phyloP scores from a whole-genome alignment of 345 rosid species.

The Sisymbrium altissimum region DNA sequence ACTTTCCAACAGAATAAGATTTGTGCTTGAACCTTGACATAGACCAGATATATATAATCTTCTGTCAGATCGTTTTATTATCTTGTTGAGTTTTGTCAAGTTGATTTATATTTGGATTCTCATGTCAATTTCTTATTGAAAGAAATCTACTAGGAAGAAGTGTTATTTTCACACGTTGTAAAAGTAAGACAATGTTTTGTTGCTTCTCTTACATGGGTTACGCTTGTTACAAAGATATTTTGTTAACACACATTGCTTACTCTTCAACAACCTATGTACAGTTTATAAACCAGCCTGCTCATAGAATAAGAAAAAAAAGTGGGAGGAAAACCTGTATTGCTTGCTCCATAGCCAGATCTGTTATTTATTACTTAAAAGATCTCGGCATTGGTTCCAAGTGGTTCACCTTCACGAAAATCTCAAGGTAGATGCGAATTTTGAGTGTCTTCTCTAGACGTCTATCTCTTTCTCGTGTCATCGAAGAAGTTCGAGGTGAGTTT shows the following conservation, averaged over 20 bases:
- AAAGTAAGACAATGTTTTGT: conserved; percentile 9
- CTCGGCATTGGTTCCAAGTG: conserved; percentile 35
- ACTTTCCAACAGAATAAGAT: background rate
- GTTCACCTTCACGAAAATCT: conserved; percentile 29
- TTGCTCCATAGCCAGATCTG: conserved; percentile 38
- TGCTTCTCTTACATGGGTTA: conserved; percentile 25
- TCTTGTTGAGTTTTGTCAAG: background rate
- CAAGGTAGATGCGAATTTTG: conserved; percentile 6
- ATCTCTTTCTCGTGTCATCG: background rate
- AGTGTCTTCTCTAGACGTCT: background rate
- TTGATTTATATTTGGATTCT: background rate
- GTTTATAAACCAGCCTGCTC: conserved; percentile 23
- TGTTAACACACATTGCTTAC: conserved; percentile 33
- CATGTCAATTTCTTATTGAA: background rate
- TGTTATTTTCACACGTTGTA: conserved; percentile 7
- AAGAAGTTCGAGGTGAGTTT: background rate
- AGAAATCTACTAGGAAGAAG: background rate
- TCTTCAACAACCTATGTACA: conserved; percentile 36
- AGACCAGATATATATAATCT: background rate
- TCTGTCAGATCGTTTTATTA: background rate
- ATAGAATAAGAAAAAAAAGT: background rate
- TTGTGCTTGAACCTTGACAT: background rate
- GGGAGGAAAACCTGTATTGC: conserved; percentile 24
- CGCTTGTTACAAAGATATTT: conserved; percentile 30
- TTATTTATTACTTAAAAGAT: conserved; percentile 28